Evolutionary conservation across 495 filamentous ascomycete species (phyloP).

Genomic region (Bacidia rubella): DNA sequence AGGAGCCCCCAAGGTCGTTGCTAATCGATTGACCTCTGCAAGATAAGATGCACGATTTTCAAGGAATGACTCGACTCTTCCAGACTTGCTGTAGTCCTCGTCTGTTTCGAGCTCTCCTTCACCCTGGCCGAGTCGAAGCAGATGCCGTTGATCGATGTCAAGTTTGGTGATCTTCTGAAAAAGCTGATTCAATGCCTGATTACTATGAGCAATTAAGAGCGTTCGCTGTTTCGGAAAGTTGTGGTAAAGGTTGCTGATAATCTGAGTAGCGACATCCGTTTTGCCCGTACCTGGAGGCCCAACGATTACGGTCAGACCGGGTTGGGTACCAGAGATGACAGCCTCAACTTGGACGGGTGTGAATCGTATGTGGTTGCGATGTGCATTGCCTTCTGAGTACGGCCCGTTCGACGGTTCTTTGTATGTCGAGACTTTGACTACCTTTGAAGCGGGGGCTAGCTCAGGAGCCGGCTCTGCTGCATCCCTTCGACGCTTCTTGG

Average conservation of each 20-base stretch:
- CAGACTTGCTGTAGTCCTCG: conserved; percentile 83
- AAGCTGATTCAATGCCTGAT: conserved; percentile 95
- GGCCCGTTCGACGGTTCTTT: conserved; percentile 82
- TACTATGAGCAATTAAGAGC: conserved; percentile 89
- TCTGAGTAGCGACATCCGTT: conserved; percentile 95
- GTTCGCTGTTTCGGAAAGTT: conserved; percentile 90
- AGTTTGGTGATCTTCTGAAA: conserved; percentile 93
- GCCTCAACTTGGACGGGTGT: conserved; percentile 86
- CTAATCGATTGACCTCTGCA: conserved; percentile 74
- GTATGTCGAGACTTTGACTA: conserved; percentile 77
- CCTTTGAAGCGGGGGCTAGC: conserved; percentile 43
- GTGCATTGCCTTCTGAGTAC: conserved; percentile 79
- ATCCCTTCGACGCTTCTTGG: conserved; percentile 71
- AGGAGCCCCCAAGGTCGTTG: conserved; percentile 66
- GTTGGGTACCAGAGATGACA: conserved; percentile 86
- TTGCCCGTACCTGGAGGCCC: conserved; percentile 95
- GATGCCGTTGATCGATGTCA: conserved; percentile 90
- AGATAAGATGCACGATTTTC: conserved; percentile 72
- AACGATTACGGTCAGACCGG: conserved; percentile 86
- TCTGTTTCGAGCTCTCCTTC: conserved; percentile 87
- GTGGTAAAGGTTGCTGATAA: conserved; percentile 98
- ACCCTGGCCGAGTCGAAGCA: conserved; percentile 84
- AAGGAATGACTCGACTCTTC: conserved; percentile 89
- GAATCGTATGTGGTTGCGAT: conserved; percentile 71
- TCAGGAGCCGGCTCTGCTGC: conserved; percentile 42